Evolutionary conservation across 2,329 filamentous ascomycete species (phyloP).

Genomic region (Monilinia laxa): DNA sequence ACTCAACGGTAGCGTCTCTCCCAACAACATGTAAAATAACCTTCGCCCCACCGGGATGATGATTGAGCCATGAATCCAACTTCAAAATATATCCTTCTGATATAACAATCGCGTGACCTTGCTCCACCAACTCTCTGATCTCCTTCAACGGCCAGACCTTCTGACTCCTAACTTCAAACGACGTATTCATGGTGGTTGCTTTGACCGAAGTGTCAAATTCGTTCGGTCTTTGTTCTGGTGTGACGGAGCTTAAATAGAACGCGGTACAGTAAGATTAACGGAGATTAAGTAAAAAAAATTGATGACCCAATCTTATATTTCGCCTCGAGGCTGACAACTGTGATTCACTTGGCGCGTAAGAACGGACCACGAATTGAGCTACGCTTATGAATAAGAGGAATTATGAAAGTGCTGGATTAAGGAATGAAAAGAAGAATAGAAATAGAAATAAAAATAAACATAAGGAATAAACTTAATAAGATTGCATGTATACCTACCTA

Average conservation of each 20-base stretch:
- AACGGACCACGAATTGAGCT: background rate
- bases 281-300: slow-evolving; percentile 6
- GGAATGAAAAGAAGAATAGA: background rate
- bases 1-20: slow-evolving; percentile 89
- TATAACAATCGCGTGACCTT: slow-evolving; percentile 20
- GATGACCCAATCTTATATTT: slow-evolving; percentile 10
- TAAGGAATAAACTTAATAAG: too few species aligned
- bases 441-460: background rate
- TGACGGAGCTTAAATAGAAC: slow-evolving; percentile 6
- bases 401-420: background rate
- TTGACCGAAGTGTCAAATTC: slow-evolving; percentile 12
- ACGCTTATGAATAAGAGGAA: background rate
- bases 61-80: slow-evolving; percentile 83
- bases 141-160: slow-evolving; percentile 17
- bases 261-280: slow-evolving; percentile 12
- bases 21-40: slow-evolving; percentile 92
- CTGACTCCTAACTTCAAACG: slow-evolving; percentile 6
- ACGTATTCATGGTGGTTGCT: slow-evolving; percentile 14
- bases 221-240: background rate
- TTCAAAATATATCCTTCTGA: slow-evolving; percentile 62
- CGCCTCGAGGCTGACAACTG: background rate
- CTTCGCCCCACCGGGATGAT: slow-evolving; percentile 89
- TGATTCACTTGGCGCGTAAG: slow-evolving; percentile 9
- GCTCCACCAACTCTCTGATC: slow-evolving; percentile 16
- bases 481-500: too few species aligned